Evolutionary conservation across 2,329 filamentous ascomycete genomes (phyloP).

Genomic region (Nectriaceae sp.): DNA sequence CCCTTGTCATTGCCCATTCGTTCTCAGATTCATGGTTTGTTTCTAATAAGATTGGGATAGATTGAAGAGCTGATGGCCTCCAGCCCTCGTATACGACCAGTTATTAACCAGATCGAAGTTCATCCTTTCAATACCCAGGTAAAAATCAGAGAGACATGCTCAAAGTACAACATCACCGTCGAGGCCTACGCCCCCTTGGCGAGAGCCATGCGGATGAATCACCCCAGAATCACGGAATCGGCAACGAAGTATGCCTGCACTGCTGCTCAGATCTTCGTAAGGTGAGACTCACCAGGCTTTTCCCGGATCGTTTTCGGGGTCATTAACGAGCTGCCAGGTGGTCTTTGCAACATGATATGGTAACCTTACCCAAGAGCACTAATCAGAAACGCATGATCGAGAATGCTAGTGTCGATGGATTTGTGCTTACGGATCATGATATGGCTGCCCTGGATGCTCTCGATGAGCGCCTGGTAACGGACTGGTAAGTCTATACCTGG

Average conservation of each 20-base stretch:
- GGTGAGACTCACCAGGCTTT: conserved; percentile 29
- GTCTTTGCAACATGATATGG: conserved; percentile 73
- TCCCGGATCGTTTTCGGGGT: not conserved
- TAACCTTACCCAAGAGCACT: conserved; percentile 74
- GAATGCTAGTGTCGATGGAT: conserved; percentile 63
- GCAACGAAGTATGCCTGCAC: conserved; percentile 70
- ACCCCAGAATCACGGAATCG: conserved; percentile 63
- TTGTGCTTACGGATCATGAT: conserved; percentile 64
- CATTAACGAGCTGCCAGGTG: conserved; percentile 50
- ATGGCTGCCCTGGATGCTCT: conserved; percentile 63
- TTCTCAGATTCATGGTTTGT: no score
- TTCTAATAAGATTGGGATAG: conserved; percentile 35
- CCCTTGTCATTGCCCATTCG: no score
- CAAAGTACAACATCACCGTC: conserved; percentile 66
- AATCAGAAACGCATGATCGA: conserved; percentile 62
- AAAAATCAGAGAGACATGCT: conserved; percentile 67
- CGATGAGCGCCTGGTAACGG: conserved; percentile 74
- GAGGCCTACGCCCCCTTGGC: conserved; percentile 82
- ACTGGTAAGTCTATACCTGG: conserved; percentile 56
- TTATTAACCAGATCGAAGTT: conserved; percentile 80
- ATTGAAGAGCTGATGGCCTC: conserved; percentile 69
- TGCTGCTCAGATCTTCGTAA: conserved; percentile 71
- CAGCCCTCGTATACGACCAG: conserved; percentile 62
- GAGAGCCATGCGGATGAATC: conserved; percentile 67
- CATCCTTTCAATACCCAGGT: conserved; percentile 79